These are phyloP conservation scores for Saccharomycopsis sp. DNA, from an alignment of 805 yeast species.

Conservation along the genomic window DNA sequence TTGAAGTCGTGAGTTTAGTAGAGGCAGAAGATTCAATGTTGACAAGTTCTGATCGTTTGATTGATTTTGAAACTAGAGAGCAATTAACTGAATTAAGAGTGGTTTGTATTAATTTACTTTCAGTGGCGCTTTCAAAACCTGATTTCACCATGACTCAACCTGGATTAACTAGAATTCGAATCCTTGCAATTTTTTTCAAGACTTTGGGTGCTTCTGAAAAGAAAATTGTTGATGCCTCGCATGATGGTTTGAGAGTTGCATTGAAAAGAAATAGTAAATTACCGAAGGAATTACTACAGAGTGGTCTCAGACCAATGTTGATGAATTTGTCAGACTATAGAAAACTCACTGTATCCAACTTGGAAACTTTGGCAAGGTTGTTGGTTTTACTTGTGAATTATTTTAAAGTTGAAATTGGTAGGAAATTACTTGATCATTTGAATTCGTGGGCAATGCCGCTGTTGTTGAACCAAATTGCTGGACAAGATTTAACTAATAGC, in stretches of 20 bases:
- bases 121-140: slow-evolving; percentile 78
- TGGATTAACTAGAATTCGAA: slow-evolving; percentile 67
- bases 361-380: slow-evolving; percentile 84
- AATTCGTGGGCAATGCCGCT: slow-evolving; percentile 93
- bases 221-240: slow-evolving; percentile 89
- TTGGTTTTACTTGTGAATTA: slow-evolving; percentile 83
- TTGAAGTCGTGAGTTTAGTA: slow-evolving; percentile 88
- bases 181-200: slow-evolving; percentile 90
- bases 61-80: slow-evolving; percentile 82
- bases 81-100: slow-evolving; percentile 83
- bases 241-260: slow-evolving; percentile 76
- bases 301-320: slow-evolving; percentile 89
- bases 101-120: slow-evolving; percentile 77
- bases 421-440: slow-evolving; percentile 84
- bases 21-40: slow-evolving; percentile 97
- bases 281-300: slow-evolving; percentile 92
- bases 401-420: slow-evolving; percentile 94
- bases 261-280: slow-evolving; percentile 78
- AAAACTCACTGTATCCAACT: slow-evolving; percentile 78
- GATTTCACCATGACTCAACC: slow-evolving; percentile 72
- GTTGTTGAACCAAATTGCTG: slow-evolving; percentile 66
- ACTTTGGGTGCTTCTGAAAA: slow-evolving; percentile 80
- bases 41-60: slow-evolving; percentile 76
- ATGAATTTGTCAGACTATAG: slow-evolving; percentile 94
- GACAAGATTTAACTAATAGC: slow-evolving; percentile 73